Conservation (phyloP, 2,329 filamentous ascomycete genomes). For the Botrytis aclada region DNA sequence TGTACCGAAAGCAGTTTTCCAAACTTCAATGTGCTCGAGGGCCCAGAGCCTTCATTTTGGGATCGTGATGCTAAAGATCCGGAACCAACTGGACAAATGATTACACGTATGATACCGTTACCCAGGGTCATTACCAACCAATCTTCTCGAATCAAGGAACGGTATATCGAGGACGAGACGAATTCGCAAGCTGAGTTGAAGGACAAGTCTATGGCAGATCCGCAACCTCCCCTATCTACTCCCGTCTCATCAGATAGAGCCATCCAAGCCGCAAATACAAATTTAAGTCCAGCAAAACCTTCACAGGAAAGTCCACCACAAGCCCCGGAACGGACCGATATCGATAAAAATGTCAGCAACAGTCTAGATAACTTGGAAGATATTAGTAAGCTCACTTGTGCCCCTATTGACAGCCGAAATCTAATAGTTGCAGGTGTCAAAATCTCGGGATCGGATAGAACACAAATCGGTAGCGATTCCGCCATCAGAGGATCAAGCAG, state of each 20-base stretch:
- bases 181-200: background rate
- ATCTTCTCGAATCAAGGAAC: background rate
- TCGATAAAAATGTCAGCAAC: background rate
- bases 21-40: background rate
- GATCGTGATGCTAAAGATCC: background rate
- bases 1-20: background rate
- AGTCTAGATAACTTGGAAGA: background rate
- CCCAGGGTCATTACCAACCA: background rate
- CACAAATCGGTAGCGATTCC: background rate
- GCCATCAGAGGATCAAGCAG: background rate
- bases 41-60: background rate
- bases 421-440: background rate
- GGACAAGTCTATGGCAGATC: background rate
- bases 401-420: background rate
- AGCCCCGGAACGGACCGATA: no score
- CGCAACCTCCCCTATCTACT: background rate
- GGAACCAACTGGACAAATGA: background rate
- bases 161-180: background rate
- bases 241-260: background rate
- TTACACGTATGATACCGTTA: background rate
- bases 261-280: background rate
- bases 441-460: background rate
- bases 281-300: background rate
- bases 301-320: background rate
- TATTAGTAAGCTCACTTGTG: background rate